These are phyloP conservation scores for Aspergillus sp. DNA, from an alignment of 2,329 filamentous ascomycete genomes.

Conservation along the genomic window DNA sequence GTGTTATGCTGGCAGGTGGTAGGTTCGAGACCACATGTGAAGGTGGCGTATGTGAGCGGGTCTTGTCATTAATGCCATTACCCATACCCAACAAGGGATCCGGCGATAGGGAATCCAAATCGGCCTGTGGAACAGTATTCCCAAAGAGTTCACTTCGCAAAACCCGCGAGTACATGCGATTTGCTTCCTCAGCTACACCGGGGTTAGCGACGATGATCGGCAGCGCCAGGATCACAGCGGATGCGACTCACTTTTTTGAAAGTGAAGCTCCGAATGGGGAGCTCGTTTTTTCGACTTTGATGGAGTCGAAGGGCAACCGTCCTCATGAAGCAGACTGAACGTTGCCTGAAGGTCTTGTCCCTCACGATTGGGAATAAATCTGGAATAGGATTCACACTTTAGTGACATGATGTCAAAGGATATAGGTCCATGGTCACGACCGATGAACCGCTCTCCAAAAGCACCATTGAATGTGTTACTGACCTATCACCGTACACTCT, in stretches of 20 bases:
- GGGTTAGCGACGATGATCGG: conserved; percentile 16
- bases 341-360: conserved; percentile 92
- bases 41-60: conserved; percentile 79
- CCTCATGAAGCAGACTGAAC: conserved; percentile 87
- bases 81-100: conserved; percentile 52
- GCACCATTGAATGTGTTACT: conserved; percentile 23
- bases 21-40: conserved; percentile 64
- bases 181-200: conserved; percentile 79
- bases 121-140: conserved; percentile 78
- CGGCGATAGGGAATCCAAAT: conserved; percentile 63
- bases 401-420: conserved; percentile 7
- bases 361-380: conserved; percentile 92
- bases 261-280: conserved; percentile 87
- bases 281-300: conserved; percentile 81
- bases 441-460: background rate
- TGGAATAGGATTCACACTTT: conserved; percentile 42
- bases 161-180: conserved; percentile 84
- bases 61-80: conserved; percentile 62
- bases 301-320: conserved; percentile 88
- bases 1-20: conserved; percentile 74
- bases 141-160: conserved; percentile 92
- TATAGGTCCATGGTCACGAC: background rate
- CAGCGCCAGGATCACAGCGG: conserved; percentile 9
- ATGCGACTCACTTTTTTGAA: conserved; percentile 74
- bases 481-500: conserved; percentile 66